Base-by-base conservation (phyloP, 192 early-diverging fungal species). In the Podila verticillata region DNA sequence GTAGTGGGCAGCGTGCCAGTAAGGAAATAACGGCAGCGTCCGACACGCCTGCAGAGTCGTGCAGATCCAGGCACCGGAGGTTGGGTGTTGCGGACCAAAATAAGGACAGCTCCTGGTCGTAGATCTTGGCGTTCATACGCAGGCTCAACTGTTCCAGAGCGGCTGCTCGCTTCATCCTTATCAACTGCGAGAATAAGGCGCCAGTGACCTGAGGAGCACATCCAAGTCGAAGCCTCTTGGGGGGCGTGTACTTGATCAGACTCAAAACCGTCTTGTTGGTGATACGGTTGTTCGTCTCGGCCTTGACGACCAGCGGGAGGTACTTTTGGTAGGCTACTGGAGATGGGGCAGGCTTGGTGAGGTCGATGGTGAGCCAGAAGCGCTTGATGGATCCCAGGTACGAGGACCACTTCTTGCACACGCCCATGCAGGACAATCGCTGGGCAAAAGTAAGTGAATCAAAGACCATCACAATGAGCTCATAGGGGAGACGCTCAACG, bases 41-140 rank as follows among this genome's bases (percentile, higher is more conserved):
- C 44, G 60, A 66, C 2, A 72, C 54, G 2, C 75, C 69, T 35
- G 36, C 32, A 15, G 68, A 79, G 1, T 57, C 69, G 20, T 72
- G 69, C 24, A 72, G 29, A 20, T 79, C 75, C 32, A 79, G 48
- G 24, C 28, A 66, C 0, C 75, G 48, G n/a, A 79, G 48, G 24
- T 57, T 79, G 0, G 75, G 75, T 0, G 69, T 72, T 54, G 58
- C 29, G 19, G 75, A 67, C 75, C 75, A 79, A 29, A 79, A 79
- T 29, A 34, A 48, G 2, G 69, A 72, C 20, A 72, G 66, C 0
- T 79, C 68, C 29, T 79, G 75, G 15, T 66, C 64, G n/a, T 62
- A 57, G 5, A 79, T 61, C 39, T 59, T 79, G 26, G 63, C 19
- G 30, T 79, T 79, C 30, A 48, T 57, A 10, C 75, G 58, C 8